Evolutionary conservation across 768 basidiomycete species (phyloP).

Genomic region (Hemileccinum rubropunctum): DNA sequence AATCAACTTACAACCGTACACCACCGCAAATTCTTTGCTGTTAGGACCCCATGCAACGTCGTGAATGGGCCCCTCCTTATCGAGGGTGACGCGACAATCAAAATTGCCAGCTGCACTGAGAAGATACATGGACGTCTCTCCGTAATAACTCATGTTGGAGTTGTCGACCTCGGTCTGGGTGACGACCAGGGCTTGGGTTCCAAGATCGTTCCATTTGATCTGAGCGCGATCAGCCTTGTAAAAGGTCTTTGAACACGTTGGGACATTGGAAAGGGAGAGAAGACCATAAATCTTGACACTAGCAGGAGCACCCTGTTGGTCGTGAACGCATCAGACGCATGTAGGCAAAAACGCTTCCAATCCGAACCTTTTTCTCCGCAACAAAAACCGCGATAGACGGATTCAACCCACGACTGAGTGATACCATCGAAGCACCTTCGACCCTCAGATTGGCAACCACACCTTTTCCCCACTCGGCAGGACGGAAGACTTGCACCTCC

Average conservation of each 20-base stretch:
- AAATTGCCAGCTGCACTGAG: conserved; percentile 91
- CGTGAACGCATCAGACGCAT: background rate
- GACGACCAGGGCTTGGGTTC: conserved; percentile 86
- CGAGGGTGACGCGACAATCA: conserved; percentile 82
- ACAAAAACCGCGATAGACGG: conserved; percentile 90
- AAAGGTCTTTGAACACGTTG: conserved; percentile 87
- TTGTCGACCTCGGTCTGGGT: conserved; percentile 98
- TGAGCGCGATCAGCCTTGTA: conserved; percentile 92
- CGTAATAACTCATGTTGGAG: conserved; percentile 97
- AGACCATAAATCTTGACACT: conserved; percentile 83
- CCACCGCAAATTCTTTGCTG: conserved; percentile 94
- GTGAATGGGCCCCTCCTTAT: conserved; percentile 97
- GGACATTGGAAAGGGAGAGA: conserved; percentile 52
- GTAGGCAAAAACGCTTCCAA: background rate
- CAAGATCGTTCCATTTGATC: conserved; percentile 96
- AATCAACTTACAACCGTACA: conserved; percentile 86
- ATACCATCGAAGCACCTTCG: conserved; percentile 76
- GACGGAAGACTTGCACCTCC: conserved; percentile 83
- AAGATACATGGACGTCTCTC: conserved; percentile 93
- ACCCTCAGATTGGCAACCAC: conserved; percentile 79
- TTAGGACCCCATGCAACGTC: conserved; percentile 97
- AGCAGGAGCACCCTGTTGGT: conserved; percentile 75
- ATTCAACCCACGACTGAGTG: conserved; percentile 81
- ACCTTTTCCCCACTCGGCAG: conserved; percentile 77
- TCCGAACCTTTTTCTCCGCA: conserved; percentile 83